These are phyloP conservation scores for Geosiphon pyriformis DNA, from an alignment of 192 early-diverging fungal species.

Conservation along the genomic window DNA sequence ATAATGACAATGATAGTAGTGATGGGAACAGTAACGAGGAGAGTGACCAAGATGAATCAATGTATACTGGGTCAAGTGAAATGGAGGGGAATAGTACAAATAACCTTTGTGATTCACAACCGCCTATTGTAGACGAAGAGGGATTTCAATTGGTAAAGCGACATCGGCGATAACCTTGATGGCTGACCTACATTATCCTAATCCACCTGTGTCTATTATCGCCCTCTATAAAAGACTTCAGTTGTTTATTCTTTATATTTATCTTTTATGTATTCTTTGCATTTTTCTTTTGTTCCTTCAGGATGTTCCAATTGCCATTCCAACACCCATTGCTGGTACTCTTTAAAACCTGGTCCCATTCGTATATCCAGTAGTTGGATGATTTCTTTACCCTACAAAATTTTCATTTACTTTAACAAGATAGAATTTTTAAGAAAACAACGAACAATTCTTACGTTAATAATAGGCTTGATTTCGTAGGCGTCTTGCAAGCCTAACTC, in stretches of 20 bases:
- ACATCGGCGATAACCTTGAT: too few relatives aligned
- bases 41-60: background rate
- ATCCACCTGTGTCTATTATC: too few relatives aligned
- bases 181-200: too few relatives aligned
- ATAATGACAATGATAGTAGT: background rate
- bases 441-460: slow-evolving; percentile 29
- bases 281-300: slow-evolving; percentile 52
- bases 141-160: slow-evolving; percentile 20
- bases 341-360: slow-evolving; percentile 65
- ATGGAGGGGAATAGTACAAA: background rate
- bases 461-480: slow-evolving; percentile 36
- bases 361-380: slow-evolving; percentile 56
- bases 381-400: slow-evolving; percentile 62
- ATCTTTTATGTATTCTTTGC: slow-evolving; percentile 56
- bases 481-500: slow-evolving; percentile 26
- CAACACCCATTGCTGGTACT: slow-evolving; percentile 64
- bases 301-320: slow-evolving; percentile 80
- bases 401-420: background rate
- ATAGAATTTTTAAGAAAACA: background rate
- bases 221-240: too few relatives aligned
- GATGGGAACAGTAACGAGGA: background rate
- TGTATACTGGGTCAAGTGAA: background rate
- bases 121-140: slow-evolving; percentile 7
- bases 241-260: too few relatives aligned
- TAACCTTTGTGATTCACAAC: background rate